A percentile compares a stretch with the other conserved stretches of the same genome.
Conservation (phyloP, 139 green algal species). For the Pleodorina starrii region DNA sequence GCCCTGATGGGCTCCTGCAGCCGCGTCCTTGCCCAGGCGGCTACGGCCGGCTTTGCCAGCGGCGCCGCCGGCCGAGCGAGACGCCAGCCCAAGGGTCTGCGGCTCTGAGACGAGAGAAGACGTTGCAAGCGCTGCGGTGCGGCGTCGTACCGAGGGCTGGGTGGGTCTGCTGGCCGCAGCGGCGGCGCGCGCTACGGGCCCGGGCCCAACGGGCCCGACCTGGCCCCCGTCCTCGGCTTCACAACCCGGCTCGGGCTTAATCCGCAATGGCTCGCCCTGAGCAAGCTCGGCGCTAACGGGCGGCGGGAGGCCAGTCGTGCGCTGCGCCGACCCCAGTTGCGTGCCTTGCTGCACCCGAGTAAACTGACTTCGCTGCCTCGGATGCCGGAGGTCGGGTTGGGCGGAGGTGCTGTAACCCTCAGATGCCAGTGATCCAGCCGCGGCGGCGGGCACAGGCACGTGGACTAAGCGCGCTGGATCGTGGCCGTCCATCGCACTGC, state of each 20-base stretch:
- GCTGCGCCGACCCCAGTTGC: too few species aligned
- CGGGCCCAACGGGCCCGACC: neutral
- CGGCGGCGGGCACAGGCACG: too few species aligned
- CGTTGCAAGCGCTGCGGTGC: neutral
- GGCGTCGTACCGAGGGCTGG: neutral
- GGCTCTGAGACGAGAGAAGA: neutral
- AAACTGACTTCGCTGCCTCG: too few species aligned
- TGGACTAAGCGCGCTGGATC: too few species aligned
- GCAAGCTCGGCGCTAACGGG: too few species aligned
- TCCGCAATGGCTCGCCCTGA: too few species aligned
- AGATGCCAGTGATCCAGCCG: too few species aligned
- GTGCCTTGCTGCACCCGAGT: too few species aligned
- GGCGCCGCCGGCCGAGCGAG: neutral
- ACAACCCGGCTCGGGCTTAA: constrained; percentile 14
- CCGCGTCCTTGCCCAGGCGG: neutral
- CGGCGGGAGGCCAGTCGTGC: too few species aligned
- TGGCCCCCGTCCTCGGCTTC: neutral
- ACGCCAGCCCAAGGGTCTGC: neutral
- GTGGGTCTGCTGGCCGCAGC: neutral
- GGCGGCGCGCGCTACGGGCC: neutral
- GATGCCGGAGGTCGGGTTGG: neutral
- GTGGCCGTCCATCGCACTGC: too few species aligned
- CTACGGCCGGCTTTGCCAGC: neutral
- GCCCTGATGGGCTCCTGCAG: neutral
- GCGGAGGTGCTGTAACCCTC: neutral